Evolutionary conservation across 257 asterid species (phyloP), one percentile per base, ranked within the genome.

Genomic region (Salvia rosmarinus): DNA sequence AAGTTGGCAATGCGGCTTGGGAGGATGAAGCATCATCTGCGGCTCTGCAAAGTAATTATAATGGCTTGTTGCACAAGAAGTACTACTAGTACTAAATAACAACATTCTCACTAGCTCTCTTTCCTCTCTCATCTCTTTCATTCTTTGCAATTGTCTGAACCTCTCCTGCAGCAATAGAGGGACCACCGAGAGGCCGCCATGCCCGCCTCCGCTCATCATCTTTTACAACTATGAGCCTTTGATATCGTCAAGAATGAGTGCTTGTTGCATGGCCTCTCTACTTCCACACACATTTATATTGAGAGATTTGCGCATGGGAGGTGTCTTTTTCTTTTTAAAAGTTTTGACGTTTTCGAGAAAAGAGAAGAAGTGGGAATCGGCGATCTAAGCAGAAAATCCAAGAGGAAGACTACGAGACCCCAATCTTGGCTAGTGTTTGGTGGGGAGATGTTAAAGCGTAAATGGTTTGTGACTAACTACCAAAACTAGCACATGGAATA

Each of bases 91-190:
- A 0, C 8, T 35, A 35, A 7, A 6, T 13, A 80, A 55, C 23
- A 46, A 9, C 59, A 85, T 3, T 34, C 80, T 71, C 2, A 78
- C 58, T 4, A 80, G 76, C 74, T 80, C 83, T 56, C 71, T 78
- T 57, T 78, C 87, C 64, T 84, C 80, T 68, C 91, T 75, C 72
- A 84, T 8, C 57, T 84, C 81, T 63, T 82, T 86, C 84, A 80
- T 84, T 11, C 61, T 80, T 19, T 80, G 79, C 83, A 86, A 39
- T 20, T 77, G 84, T 21, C 79, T 75, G 75, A 86, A 86, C 74
- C 87, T 80, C 82, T 84, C 87, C 47, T 84, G 91, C 81, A 86
- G 85, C 79, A 86, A 72, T 61, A 86, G 40, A 21, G 85, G 83
- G 32, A 84, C 82, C 9, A 86, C 82, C 51, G 91, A 83, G 28